Evolutionary conservation across 768 basidiomycete genomes (phyloP).

Genomic region (Gloeopeniophorella convolvens): DNA sequence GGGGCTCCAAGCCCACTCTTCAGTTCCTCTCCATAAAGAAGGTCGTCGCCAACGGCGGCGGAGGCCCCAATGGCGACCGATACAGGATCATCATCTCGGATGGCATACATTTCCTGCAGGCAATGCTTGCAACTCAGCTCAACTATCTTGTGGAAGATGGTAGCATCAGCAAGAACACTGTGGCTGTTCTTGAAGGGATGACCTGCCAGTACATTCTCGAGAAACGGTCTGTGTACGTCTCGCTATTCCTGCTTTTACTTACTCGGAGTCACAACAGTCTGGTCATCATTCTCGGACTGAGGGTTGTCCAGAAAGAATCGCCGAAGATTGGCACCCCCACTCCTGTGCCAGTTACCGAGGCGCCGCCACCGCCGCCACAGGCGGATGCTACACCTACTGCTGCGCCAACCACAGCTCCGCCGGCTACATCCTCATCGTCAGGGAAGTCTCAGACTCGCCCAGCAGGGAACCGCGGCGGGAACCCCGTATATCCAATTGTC

Average conservation of each 20-base stretch:
- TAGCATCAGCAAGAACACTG: constrained; percentile 53
- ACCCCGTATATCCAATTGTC: constrained; percentile 76
- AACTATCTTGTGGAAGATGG: constrained; percentile 67
- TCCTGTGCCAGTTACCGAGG: constrained; percentile 29
- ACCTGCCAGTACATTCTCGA: constrained; percentile 81
- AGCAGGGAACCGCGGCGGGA: constrained; percentile 22
- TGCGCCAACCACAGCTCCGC: constrained; percentile 23
- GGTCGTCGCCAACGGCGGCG: constrained; percentile 38
- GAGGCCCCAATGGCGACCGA: constrained; percentile 37
- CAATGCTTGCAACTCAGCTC: constrained; percentile 92
- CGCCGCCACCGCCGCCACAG: constrained; percentile 21
- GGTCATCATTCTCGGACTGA: constrained; percentile 69
- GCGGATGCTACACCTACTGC: constrained; percentile 26
- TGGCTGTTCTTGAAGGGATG: constrained; percentile 67
- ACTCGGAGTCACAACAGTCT: constrained; percentile 41
- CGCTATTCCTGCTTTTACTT: constrained; percentile 4
- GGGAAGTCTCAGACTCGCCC: constrained; percentile 7
- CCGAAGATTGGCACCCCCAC: constrained; percentile 73
- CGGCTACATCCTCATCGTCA: constrained; percentile 8
- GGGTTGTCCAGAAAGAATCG: constrained; percentile 42
- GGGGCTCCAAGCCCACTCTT: constrained; percentile 41
- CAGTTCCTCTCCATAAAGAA: constrained; percentile 84
- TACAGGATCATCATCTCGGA: constrained; percentile 87
- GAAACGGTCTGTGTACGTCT: constrained; percentile 54
- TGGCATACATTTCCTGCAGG: constrained; percentile 78